These are phyloP conservation scores for Grosmannia huntii DNA, from an alignment of 2,329 filamentous ascomycete genomes.

Conservation along the genomic window DNA sequence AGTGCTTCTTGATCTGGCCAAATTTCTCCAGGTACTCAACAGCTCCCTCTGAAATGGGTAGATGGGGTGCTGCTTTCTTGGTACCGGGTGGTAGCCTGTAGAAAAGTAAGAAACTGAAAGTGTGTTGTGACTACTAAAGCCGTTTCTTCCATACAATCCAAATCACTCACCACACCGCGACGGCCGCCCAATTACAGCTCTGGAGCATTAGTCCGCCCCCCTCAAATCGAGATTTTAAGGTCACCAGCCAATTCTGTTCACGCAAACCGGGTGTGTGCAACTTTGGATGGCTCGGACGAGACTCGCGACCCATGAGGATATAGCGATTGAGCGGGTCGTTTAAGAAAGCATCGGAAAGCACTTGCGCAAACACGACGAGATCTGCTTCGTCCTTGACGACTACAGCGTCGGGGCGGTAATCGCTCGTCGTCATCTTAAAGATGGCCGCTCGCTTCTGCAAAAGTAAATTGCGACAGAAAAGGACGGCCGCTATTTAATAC, in stretches of 20 bases:
- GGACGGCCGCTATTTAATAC: too few species aligned
- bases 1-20: background rate
- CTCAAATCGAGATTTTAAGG: background rate
- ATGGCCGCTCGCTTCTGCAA: too few species aligned
- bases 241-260: background rate
- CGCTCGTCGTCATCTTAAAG: background rate
- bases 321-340: background rate
- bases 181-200: background rate
- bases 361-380: background rate
- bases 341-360: background rate
- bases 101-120: background rate
- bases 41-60: background rate
- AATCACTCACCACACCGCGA: background rate
- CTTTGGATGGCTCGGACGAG: background rate
- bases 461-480: too few species aligned
- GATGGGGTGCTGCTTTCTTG: background rate
- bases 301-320: background rate
- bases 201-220: background rate
- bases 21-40: background rate
- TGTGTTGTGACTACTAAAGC: too few species aligned
- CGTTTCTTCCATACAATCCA: too few species aligned
- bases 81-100: background rate
- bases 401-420: background rate
- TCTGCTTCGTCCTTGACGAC: background rate
- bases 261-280: background rate